A percentile compares a stretch with the other conserved stretches of the same genome.
These are phyloP conservation scores for Aspergillus biplanus DNA, from an alignment of 495 filamentous ascomycete species.

Conservation along the genomic window DNA sequence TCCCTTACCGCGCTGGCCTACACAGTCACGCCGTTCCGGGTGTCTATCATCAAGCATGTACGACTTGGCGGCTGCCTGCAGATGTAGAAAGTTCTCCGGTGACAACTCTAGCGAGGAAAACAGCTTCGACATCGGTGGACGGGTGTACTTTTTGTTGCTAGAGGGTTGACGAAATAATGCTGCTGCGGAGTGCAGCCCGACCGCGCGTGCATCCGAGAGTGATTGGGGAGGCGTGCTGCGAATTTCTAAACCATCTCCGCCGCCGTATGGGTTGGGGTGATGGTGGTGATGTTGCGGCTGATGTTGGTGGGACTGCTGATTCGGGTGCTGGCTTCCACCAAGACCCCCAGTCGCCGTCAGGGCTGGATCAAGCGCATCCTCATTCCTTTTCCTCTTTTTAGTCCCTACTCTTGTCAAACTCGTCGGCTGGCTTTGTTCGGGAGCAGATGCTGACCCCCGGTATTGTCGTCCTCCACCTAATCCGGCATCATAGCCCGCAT, in stretches of 20 bases:
- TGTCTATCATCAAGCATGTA: constrained; percentile 63
- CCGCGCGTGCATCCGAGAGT: constrained; percentile 51
- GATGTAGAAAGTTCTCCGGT: constrained; percentile 60
- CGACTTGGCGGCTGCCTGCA: constrained; percentile 61
- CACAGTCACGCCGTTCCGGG: constrained; percentile 61
- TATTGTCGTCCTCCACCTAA: constrained; percentile 35
- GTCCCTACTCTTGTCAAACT: constrained; percentile 60
- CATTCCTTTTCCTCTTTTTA: constrained; percentile 50
- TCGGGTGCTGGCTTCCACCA: constrained; percentile 33
- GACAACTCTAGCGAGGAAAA: constrained; percentile 60
- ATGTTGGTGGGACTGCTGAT: constrained; percentile 39
- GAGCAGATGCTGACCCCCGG: constrained; percentile 29
- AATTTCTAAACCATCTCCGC: constrained; percentile 39
- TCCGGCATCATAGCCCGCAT: constrained; percentile 38
- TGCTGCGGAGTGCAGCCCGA: constrained; percentile 60
- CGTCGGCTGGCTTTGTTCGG: constrained; percentile 77
- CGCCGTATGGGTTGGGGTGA: constrained; percentile 35
- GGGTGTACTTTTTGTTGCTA: constrained; percentile 59
- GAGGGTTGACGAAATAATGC: constrained; percentile 61
- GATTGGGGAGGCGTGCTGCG: constrained; percentile 41
- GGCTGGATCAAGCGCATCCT: constrained; percentile 51
- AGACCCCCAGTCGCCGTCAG: constrained; percentile 33
- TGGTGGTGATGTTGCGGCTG: constrained; percentile 32
- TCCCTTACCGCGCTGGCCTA: constrained; percentile 61
- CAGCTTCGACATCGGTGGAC: constrained; percentile 65